Evolutionary conservation across 23 red algal species (phyloP).

Genomic region (Rhodosorus marinus): DNA sequence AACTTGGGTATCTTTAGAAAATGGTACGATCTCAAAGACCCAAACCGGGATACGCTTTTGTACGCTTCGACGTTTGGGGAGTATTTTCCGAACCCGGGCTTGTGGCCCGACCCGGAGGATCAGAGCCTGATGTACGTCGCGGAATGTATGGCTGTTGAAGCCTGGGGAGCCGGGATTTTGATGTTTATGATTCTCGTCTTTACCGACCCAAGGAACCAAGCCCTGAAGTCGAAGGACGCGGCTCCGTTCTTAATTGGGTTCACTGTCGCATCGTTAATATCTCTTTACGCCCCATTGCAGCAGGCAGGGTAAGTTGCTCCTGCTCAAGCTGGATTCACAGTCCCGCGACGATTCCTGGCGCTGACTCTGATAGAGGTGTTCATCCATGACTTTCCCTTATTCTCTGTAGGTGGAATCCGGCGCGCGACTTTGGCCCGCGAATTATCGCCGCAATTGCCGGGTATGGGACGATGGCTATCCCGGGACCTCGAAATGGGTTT

Average conservation of each 20-base stretch:
- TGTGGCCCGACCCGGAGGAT: conserved; percentile 2
- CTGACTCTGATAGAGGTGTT: neutral
- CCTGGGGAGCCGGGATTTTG: conserved; percentile 43
- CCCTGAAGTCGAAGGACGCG: conserved; percentile 30
- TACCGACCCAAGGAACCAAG: conserved; percentile 23
- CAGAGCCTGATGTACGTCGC: conserved; percentile 2
- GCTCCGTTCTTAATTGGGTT: conserved; percentile 61
- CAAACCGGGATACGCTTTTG: conserved; percentile 4
- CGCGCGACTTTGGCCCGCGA: conserved; percentile 60
- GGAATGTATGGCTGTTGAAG: conserved; percentile 32
- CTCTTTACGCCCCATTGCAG: conserved; percentile 31
- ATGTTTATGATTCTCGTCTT: conserved; percentile 56
- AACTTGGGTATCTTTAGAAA: conserved; percentile 16
- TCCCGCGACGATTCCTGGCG: neutral
- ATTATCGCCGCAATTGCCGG: conserved; percentile 37
- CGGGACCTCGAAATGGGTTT: conserved; percentile 24
- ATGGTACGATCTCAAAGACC: conserved; percentile 3
- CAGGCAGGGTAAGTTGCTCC: conserved; percentile 21
- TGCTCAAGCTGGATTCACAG: neutral
- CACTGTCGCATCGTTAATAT: conserved; percentile 30
- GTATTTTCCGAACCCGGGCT: conserved; percentile 36
- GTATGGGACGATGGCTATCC: conserved; percentile 38
- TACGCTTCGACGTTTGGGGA: conserved; percentile 29
- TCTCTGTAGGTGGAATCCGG: conserved; percentile 23
- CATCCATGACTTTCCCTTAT: conserved; percentile 1